phyloP scores from a whole-genome alignment of 495 filamentous ascomycete genomes.

The Podospora conica region DNA sequence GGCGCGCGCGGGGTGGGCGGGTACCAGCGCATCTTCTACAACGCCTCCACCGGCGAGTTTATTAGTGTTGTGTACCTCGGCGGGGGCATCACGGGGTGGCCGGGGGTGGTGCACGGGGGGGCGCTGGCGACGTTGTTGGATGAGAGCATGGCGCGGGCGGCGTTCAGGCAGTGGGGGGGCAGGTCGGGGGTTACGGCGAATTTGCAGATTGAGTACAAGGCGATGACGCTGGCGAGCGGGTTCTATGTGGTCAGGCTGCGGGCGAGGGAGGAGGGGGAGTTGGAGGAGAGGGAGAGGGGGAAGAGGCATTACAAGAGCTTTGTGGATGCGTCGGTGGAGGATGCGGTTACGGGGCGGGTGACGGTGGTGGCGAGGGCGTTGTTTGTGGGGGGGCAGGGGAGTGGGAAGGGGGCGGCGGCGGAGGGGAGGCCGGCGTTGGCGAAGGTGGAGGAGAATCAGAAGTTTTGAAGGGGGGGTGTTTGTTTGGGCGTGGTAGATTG shows the following conservation, averaged over 20 bases:
- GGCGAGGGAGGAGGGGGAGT: slow-evolving; percentile 28
- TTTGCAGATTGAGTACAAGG: slow-evolving; percentile 58
- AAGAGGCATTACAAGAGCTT: slow-evolving; percentile 54
- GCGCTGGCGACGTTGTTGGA: slow-evolving; percentile 64
- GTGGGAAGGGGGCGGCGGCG: slow-evolving; percentile 1
- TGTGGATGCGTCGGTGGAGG: slow-evolving; percentile 50
- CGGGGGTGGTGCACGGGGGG: slow-evolving; percentile 72
- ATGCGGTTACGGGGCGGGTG: slow-evolving; percentile 35
- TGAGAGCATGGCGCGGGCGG: slow-evolving; percentile 54
- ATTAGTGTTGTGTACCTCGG: slow-evolving; percentile 59
- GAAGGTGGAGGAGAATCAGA: slow-evolving; percentile 1
- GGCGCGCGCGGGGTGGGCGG: slow-evolving; percentile 41
- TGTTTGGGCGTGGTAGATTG: background rate
- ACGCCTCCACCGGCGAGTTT: slow-evolving; percentile 35
- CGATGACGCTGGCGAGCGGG: slow-evolving; percentile 48
- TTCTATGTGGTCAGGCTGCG: slow-evolving; percentile 61
- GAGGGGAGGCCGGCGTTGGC: background rate
- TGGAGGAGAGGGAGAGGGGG: slow-evolving; percentile 23
- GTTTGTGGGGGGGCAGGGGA: slow-evolving; percentile 47
- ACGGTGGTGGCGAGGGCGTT: slow-evolving; percentile 54
- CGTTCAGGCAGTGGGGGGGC: slow-evolving; percentile 38
- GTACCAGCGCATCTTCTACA: slow-evolving; percentile 45
- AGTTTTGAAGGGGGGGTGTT: background rate
- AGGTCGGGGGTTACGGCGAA: slow-evolving; percentile 56
- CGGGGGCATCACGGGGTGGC: slow-evolving; percentile 59